Evolutionary conservation across 139 green algal genomes (phyloP).

Genomic region (Chlamydomonas applanata): DNA sequence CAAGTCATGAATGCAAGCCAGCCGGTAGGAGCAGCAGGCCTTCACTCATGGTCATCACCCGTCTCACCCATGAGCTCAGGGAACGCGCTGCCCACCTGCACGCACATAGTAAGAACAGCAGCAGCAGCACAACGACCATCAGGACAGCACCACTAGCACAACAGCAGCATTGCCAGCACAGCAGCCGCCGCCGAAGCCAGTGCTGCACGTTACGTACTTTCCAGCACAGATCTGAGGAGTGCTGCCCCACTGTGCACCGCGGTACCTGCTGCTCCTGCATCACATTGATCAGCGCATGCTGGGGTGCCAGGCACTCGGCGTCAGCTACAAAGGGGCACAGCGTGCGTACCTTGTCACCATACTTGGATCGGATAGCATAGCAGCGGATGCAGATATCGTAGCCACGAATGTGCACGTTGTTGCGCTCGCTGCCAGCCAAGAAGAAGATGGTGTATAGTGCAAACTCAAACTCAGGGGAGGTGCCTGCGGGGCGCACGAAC

Average conservation of each 20-base stretch:
- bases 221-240: too few species aligned
- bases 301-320: too few species aligned
- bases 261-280: too few species aligned
- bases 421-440: slow-evolving; percentile 54
- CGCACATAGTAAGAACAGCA: neutral
- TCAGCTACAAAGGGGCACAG: neutral
- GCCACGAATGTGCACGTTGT: slow-evolving; percentile 37
- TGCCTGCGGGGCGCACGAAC: slow-evolving; percentile 28
- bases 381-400: slow-evolving; percentile 34
- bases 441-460: slow-evolving; percentile 78
- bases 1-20: too few species aligned
- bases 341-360: slow-evolving; percentile 50
- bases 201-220: too few species aligned
- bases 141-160: too few species aligned
- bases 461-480: slow-evolving; percentile 77
- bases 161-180: too few species aligned
- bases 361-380: slow-evolving; percentile 52
- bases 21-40: too few species aligned
- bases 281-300: too few species aligned
- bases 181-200: too few species aligned
- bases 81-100: slow-evolving; percentile 23
- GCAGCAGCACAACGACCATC: too few species aligned
- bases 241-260: too few species aligned
- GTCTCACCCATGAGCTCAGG: slow-evolving; percentile 31
- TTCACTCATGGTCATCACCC: slow-evolving; percentile 6